These are phyloP conservation scores for Suillus lakei DNA, from an alignment of 768 basidiomycete species.

Conservation along the genomic window DNA sequence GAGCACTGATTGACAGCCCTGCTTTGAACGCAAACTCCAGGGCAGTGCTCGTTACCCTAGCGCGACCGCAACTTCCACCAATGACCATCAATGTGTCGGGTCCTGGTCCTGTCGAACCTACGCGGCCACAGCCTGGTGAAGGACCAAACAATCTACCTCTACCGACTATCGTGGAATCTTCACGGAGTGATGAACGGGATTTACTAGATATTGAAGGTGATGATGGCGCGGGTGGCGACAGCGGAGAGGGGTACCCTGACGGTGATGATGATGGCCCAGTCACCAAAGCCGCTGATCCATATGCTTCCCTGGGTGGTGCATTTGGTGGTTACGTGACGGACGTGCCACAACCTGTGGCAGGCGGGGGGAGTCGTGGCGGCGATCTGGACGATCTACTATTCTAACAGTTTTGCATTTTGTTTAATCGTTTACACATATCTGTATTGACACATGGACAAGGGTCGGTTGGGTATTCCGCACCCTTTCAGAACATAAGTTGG, in stretches of 20 bases:
- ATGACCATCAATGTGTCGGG: constrained; percentile 56
- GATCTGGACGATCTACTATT: constrained; percentile 75
- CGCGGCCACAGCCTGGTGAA: constrained; percentile 30
- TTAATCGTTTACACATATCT: background rate
- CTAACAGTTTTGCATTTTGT: constrained; percentile 31
- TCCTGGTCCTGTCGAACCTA: constrained; percentile 48
- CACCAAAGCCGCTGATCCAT: constrained; percentile 60
- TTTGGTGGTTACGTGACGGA: constrained; percentile 78
- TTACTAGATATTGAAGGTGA: constrained; percentile 24
- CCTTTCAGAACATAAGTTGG: background rate
- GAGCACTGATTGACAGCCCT: constrained; percentile 84
- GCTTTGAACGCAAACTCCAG: constrained; percentile 86
- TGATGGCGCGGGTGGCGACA: constrained; percentile 29
- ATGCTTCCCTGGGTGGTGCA: constrained; percentile 79
- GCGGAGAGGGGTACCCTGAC: constrained; percentile 37
- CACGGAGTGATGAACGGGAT: constrained; percentile 18
- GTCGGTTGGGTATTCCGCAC: constrained; percentile 5
- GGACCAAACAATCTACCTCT: constrained; percentile 32
- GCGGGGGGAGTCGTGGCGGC: constrained; percentile 43
- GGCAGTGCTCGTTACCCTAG: constrained; percentile 66
- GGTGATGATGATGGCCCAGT: constrained; percentile 46
- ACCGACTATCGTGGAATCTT: constrained; percentile 33
- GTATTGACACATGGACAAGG: constrained; percentile 7
- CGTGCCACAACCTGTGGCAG: constrained; percentile 66
- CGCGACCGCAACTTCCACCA: constrained; percentile 53